Evolutionary conservation across 176 grass and related monocot genomes (phyloP).

Genomic region (Echinochloa phyllopogon): DNA sequence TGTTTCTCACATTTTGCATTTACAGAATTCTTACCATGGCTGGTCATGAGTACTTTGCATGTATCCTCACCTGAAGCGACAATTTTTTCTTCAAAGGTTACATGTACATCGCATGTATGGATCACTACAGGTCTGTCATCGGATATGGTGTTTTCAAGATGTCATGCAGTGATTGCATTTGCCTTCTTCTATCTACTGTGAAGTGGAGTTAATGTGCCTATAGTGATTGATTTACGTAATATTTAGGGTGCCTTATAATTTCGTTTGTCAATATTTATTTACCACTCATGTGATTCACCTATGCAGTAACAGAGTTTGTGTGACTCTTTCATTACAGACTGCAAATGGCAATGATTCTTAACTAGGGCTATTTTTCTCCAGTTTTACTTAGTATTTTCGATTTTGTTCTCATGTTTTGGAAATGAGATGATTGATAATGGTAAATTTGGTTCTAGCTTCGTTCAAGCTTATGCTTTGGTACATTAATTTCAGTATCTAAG

Average conservation of each 20-base stretch:
- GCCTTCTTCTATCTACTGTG: neutral
- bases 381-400: neutral
- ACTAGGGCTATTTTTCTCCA: constrained; percentile 8
- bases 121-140: neutral
- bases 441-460: constrained; percentile 9
- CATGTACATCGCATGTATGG: neutral
- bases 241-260: neutral
- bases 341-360: neutral
- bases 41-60: constrained; percentile 13
- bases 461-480: constrained; percentile 13
- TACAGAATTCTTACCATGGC: constrained; percentile 8
- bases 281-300: neutral
- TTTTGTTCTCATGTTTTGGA: neutral
- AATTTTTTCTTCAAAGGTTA: neutral
- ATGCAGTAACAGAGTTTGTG: neutral
- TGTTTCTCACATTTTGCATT: neutral
- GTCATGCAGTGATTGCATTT: neutral
- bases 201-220: neutral
- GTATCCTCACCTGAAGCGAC: neutral
- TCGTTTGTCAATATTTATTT: neutral
- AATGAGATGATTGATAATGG: neutral
- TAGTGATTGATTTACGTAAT: neutral
- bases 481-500: neutral
- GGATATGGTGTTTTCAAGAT: neutral
- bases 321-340: neutral